Conservation (phyloP, 2,329 filamentous ascomycete species). For the Xylaria sp. region DNA sequence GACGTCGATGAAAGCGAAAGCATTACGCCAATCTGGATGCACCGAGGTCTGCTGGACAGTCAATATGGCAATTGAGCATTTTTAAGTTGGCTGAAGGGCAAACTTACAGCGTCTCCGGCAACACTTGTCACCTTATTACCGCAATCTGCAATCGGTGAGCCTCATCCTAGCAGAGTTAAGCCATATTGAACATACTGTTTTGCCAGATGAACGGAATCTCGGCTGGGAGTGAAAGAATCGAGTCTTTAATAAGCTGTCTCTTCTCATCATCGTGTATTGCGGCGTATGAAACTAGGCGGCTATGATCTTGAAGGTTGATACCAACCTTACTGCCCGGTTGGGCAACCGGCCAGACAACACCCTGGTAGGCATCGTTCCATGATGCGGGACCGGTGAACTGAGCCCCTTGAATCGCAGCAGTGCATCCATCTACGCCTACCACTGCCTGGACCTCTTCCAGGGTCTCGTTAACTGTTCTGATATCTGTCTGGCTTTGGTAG, state of each 20-base stretch:
- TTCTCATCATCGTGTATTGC: background rate
- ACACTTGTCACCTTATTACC: background rate
- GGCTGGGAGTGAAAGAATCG: slow-evolving; percentile 13
- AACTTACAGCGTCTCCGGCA: slow-evolving; percentile 13
- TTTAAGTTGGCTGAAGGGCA: background rate
- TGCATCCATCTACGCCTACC: background rate
- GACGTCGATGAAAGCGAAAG: slow-evolving; percentile 18
- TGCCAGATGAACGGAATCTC: slow-evolving; percentile 18
- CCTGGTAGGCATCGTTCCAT: slow-evolving; percentile 18
- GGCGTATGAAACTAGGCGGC: slow-evolving; percentile 7
- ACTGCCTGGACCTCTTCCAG: background rate
- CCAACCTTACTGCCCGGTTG: slow-evolving; percentile 6
- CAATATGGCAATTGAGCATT: background rate
- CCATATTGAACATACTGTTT: slow-evolving; percentile 12
- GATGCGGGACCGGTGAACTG: slow-evolving; percentile 16
- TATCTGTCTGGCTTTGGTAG: background rate
- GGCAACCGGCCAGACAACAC: slow-evolving; percentile 11
- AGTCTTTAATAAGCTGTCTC: slow-evolving; percentile 12
- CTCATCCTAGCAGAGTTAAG: background rate
- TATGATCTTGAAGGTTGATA: slow-evolving; percentile 17
- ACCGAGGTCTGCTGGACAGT: slow-evolving; percentile 16
- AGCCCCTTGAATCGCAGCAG: background rate
- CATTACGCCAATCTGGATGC: slow-evolving; percentile 21
- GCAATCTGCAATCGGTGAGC: slow-evolving; percentile 6
- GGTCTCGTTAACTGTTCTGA: background rate